Conservation (phyloP, 163 green algal species). For the Prototheca wickerhamii region DNA sequence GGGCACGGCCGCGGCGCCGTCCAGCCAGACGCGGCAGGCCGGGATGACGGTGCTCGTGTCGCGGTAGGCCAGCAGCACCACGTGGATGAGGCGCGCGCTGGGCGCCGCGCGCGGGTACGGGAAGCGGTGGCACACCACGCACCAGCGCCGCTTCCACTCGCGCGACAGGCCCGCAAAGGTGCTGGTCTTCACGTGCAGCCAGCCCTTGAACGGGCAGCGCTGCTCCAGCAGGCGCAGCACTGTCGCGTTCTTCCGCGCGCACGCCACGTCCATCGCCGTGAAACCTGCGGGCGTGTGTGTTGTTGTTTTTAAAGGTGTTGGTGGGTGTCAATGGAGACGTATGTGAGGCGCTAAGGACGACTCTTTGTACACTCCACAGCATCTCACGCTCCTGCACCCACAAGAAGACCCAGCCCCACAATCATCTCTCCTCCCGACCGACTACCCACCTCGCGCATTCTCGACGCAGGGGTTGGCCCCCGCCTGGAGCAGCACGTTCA, state of each 20-base stretch:
- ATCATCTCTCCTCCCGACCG: background rate
- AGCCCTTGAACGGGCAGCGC: conserved; percentile 21
- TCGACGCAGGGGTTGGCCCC: conserved; percentile 44
- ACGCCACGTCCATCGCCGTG: conserved; percentile 46
- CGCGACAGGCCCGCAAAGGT: conserved; percentile 25
- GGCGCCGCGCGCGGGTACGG: conserved; percentile 9
- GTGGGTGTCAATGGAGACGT: background rate
- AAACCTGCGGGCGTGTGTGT: too few species aligned
- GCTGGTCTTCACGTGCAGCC: conserved; percentile 32
- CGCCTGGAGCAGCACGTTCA: conserved; percentile 30
- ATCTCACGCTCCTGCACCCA: too few species aligned
- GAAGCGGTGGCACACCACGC: conserved; percentile 27
- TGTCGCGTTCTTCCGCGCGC: conserved; percentile 24
- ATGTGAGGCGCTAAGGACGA: too few species aligned
- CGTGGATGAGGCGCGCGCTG: conserved; percentile 12
- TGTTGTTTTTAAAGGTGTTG: background rate
- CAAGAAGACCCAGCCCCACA: background rate
- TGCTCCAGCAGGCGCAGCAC: conserved; percentile 38
- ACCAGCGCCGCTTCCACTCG: conserved; percentile 34
- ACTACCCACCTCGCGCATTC: conserved; percentile 27
- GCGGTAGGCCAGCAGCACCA: conserved; percentile 25
- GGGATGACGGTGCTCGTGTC: conserved; percentile 8
- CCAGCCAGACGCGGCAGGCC: conserved; percentile 23
- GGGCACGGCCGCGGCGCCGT: conserved; percentile 18
- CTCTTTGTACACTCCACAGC: too few species aligned